Evolutionary conservation across 805 yeast species (phyloP), one percentile per base, ranked within the genome.

Genomic region (Citeromyces matritensis): DNA sequence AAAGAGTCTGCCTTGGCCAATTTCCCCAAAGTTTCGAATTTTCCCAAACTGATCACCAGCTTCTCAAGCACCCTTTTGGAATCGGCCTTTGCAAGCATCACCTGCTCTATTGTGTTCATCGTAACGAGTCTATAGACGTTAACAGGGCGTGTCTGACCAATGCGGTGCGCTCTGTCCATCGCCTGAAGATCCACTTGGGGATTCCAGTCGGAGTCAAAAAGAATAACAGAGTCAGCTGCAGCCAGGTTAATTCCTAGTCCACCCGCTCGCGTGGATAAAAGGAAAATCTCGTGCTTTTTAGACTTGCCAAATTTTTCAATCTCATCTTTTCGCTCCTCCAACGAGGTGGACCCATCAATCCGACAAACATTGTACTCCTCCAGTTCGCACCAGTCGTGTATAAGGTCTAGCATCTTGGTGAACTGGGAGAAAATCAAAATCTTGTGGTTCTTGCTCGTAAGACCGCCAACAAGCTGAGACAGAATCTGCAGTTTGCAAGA

Each of bases 111-210:
- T 1, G 95, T 82, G 41, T 80, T 73, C 25, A 70, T 67, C 7
- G 82, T 66, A 11, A 85, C 75, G 15, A 91, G 62, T 37, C 97
- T 64, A 47, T 77, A 83, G 1, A 88, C 69, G 14, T 82, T 61
- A 4, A 86, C 94, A 1, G 95, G 95, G 33, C 68, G 72, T 1
- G 58, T 63, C 49, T 88, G 98, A 1, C 97, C 97, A 33, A 91
- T 83, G 45, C 98, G 62, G 48, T 88, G 97, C 9, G 81, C 93
- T 33, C 98, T 63, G 44, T 86, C 97, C 73, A 88, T 88, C 0
- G 97, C 97, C 49, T 88, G 98, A 31, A 85, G 57, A 53, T 88
- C 97, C 38, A 84, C 93, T 47, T 88, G 96, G 0, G 97, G 98
- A 45, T 88, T 88, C 95, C 96, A 88, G 47, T 88, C 98, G 35